Percentiles rank a stretch among this genome's conserved stretches.
phyloP scores from a whole-genome alignment of 225 moss, liverwort and hornwort species.

The Sphagnum tenellum region DNA sequence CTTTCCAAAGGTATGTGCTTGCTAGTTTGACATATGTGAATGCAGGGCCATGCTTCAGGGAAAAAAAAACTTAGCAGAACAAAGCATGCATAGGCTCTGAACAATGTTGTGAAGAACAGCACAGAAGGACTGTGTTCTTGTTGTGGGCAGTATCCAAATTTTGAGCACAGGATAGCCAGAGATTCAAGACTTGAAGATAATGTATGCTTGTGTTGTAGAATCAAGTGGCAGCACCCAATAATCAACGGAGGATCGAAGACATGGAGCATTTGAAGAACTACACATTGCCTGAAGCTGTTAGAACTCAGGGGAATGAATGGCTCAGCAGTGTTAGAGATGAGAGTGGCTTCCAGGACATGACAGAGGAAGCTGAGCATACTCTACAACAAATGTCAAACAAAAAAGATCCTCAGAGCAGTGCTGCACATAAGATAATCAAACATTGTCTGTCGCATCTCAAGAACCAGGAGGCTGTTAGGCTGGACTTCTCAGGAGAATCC shows the following conservation, averaged over 20 bases:
- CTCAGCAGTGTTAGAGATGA: constrained; percentile 9
- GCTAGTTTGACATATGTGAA: no score
- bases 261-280: constrained; percentile 19
- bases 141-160: no score
- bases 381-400: constrained; percentile 35
- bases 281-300: constrained; percentile 19
- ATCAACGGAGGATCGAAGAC: constrained; percentile 18
- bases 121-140: no score
- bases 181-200: no score
- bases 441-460: constrained; percentile 34
- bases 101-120: no score
- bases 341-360: constrained; percentile 19
- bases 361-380: constrained; percentile 31
- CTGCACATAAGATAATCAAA: constrained; percentile 26
- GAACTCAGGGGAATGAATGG: constrained; percentile 12
- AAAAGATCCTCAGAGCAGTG: constrained; percentile 39
- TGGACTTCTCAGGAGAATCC: no score
- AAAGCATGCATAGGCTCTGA: no score
- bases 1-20: no score
- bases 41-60: no score
- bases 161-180: no score
- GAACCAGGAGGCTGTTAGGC: neutral
- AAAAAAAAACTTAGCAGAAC: no score
- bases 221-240: constrained; percentile 8
- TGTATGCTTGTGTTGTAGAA: constrained; percentile 8